phyloP scores from a whole-genome alignment of 2,329 filamentous ascomycete genomes.

The Bipolaris zeicola region DNA sequence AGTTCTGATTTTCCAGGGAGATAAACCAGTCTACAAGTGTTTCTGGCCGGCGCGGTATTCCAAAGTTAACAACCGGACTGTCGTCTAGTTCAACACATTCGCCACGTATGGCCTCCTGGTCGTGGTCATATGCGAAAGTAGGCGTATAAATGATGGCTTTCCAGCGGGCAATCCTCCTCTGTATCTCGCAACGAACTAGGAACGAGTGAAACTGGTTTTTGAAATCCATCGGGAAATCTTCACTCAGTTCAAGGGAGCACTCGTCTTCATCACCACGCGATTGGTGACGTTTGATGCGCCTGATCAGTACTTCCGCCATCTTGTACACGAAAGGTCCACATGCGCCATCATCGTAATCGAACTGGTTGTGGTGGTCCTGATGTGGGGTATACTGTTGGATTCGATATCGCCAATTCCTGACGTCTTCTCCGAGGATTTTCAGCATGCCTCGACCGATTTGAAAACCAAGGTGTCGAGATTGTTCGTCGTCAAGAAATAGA shows the following conservation, averaged over 20 bases:
- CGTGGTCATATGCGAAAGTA: neutral
- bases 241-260: neutral
- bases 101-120: neutral
- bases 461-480: neutral
- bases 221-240: neutral
- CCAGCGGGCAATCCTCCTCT: conserved; percentile 8
- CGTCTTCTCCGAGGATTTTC: conserved; percentile 18
- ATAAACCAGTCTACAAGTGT: neutral
- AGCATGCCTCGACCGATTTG: conserved; percentile 13
- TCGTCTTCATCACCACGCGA: neutral
- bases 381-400: conserved; percentile 14
- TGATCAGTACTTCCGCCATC: conserved; percentile 16
- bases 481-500: neutral
- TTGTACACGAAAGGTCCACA: conserved; percentile 30
- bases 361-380: conserved; percentile 22
- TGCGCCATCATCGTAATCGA: conserved; percentile 17
- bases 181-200: conserved; percentile 8
- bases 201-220: conserved; percentile 9
- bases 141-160: neutral
- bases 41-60: neutral
- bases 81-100: neutral
- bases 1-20: neutral
- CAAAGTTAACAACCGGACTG: neutral
- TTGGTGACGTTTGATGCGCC: neutral
- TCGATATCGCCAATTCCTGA: neutral